Base-by-base conservation (phyloP, 2,329 filamentous ascomycete genomes). In the Pseudogymnoascus sp. region DNA sequence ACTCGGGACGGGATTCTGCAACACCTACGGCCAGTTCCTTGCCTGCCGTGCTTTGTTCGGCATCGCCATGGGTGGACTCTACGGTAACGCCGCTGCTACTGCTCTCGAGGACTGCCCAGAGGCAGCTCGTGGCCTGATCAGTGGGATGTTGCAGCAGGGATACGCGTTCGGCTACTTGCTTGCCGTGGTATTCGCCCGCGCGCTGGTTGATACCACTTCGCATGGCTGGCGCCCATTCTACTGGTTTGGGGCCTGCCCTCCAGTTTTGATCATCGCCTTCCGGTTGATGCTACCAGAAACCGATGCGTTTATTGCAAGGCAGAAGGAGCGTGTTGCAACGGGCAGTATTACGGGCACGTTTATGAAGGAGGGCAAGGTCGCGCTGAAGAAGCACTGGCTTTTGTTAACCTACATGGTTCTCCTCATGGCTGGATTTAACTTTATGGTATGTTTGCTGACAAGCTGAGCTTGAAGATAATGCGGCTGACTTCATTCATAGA, bases 381-480 rank as follows among this genome's bases (percentile, higher is more conserved):
- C 91, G 0, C 71, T 96, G 31, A 88, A 85, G 75, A 83, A 85
- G 10, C 90, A 96, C 75, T 96, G 92, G 92, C 67, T 91, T 13
- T 75, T 96, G 2, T 79, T 96, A 63, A 78, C 86, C 37, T 96
- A 96, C 76, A 80, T 96, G 64, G 90, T 96, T 6, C 78, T 96
- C 19, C 79, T 96, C 40, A 96, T 96, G 90, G 88, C 90, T 1
- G 91, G 91, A 3, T 95, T 96, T 79, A 96, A 96, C 77, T 96
- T 95, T 72, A 92, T 95, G 89, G 86, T 89, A 70, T 84, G 88
- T 73, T 74, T 86, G 1, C 7, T 7, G 13, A 33, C 19, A 21
- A 21, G 29, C 29, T 13, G 29, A 15, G 29, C 29, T 9, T 13
- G 15, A 21, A 21, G 29, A 9, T 7, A 56, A 19, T 3, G 29